Evolutionary conservation across 2,329 filamentous ascomycete species (phyloP).

Genomic region (Dendrostoma leiphaemia): DNA sequence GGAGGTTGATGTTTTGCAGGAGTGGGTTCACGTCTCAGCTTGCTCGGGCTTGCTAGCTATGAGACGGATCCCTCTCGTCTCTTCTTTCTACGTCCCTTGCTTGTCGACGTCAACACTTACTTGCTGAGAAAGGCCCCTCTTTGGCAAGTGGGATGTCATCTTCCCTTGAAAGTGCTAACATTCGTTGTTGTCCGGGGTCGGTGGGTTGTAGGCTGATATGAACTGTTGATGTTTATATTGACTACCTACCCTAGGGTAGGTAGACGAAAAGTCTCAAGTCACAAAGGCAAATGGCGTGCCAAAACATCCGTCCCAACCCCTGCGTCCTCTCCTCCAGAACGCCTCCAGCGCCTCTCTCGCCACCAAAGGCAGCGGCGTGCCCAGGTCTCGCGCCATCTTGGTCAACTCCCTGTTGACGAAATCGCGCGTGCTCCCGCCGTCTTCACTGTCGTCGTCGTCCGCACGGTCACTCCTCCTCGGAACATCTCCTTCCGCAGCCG

Average conservation of each 20-base stretch:
- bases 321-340: constrained; percentile 33
- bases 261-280: neutral
- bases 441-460: too few relatives aligned
- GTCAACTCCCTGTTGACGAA: constrained; percentile 28
- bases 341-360: constrained; percentile 30
- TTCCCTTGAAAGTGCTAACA: too few relatives aligned
- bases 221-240: neutral
- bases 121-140: too few relatives aligned
- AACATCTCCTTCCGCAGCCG: constrained; percentile 24
- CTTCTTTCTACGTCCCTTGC: too few relatives aligned
- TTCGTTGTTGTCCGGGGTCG: neutral
- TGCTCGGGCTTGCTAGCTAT: too few relatives aligned
- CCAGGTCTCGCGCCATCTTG: constrained; percentile 26
- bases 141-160: too few relatives aligned
- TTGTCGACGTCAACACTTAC: too few relatives aligned
- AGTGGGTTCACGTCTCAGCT: too few relatives aligned
- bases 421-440: constrained; percentile 15
- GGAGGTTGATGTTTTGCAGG: too few relatives aligned
- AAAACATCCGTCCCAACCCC: constrained; percentile 37
- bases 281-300: constrained; percentile 31
- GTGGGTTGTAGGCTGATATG: neutral
- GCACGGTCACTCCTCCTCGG: neutral
- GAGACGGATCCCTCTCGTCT: too few relatives aligned
- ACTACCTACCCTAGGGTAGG: too few relatives aligned
- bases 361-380: constrained; percentile 29